These are phyloP conservation scores for Xylaria sp. DNA, from an alignment of 2,329 filamentous ascomycete genomes.

Conservation along the genomic window DNA sequence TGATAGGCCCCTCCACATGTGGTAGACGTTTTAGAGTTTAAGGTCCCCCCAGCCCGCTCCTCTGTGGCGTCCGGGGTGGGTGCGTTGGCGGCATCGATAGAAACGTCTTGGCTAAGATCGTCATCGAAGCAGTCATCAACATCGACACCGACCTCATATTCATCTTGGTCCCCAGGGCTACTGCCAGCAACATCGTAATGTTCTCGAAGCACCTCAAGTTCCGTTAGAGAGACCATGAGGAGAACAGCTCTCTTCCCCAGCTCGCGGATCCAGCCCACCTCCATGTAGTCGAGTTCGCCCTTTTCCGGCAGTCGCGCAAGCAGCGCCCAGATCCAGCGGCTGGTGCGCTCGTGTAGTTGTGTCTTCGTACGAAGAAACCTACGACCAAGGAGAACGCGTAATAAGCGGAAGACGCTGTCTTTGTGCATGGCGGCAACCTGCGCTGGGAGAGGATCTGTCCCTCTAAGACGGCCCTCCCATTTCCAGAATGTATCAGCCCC, in stretches of 20 bases:
- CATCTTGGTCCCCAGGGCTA: constrained; percentile 39
- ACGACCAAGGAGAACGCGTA: constrained; percentile 69
- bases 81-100: constrained; percentile 36
- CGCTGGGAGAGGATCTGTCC: constrained; percentile 61
- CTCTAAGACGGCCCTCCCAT: constrained; percentile 60
- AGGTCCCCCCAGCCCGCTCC: neutral
- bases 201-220: constrained; percentile 56
- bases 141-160: constrained; percentile 49
- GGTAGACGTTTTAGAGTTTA: neutral
- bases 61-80: constrained; percentile 1
- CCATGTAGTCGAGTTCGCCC: constrained; percentile 75
- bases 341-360: constrained; percentile 68
- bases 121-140: constrained; percentile 51
- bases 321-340: constrained; percentile 85
- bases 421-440: constrained; percentile 71
- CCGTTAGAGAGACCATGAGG: constrained; percentile 59
- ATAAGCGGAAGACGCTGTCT: constrained; percentile 66
- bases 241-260: constrained; percentile 77
- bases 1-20: neutral
- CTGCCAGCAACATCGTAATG: constrained; percentile 46
- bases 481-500: constrained; percentile 54
- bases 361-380: constrained; percentile 66
- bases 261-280: constrained; percentile 78
- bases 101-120: constrained; percentile 28
- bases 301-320: constrained; percentile 75